These are phyloP conservation scores for Chaetomiaceae sp. DNA, from an alignment of 2,329 filamentous ascomycete species.

Conservation along the genomic window DNA sequence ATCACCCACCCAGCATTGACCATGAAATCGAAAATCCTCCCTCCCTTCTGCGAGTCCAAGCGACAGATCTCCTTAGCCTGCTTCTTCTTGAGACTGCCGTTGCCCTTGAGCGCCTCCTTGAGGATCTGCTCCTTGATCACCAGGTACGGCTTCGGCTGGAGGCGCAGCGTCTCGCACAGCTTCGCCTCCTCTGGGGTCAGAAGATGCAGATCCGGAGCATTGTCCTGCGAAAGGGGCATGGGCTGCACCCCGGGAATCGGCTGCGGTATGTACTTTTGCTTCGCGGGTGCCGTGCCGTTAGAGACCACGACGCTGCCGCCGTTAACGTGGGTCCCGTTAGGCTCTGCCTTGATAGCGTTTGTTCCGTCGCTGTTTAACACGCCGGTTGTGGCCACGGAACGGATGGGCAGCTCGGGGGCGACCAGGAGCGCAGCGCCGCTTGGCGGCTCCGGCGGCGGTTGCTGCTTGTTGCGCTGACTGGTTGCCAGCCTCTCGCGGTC, in stretches of 20 bases:
- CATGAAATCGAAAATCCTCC: slow-evolving; percentile 90
- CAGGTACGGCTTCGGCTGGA: slow-evolving; percentile 92
- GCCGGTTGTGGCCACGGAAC: slow-evolving; percentile 38
- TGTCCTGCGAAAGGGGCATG: slow-evolving; percentile 68
- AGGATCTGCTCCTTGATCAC: slow-evolving; percentile 92
- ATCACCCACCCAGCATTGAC: slow-evolving; percentile 88
- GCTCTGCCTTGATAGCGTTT: slow-evolving; percentile 34
- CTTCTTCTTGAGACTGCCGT: slow-evolving; percentile 89
- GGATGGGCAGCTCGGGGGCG: slow-evolving; percentile 70
- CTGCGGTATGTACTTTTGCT: slow-evolving; percentile 50
- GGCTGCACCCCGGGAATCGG: slow-evolving; percentile 59
- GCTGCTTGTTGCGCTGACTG: slow-evolving; percentile 64
- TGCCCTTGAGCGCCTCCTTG: slow-evolving; percentile 83
- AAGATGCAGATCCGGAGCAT: slow-evolving; percentile 77
- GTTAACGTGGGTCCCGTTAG: slow-evolving; percentile 36
- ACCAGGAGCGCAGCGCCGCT: slow-evolving; percentile 72
- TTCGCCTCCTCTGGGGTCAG: slow-evolving; percentile 80
- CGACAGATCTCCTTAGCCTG: slow-evolving; percentile 80
- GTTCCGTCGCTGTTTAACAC: slow-evolving; percentile 32
- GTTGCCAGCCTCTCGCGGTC: slow-evolving; percentile 75
- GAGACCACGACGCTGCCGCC: slow-evolving; percentile 28
- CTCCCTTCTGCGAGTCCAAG: slow-evolving; percentile 80
- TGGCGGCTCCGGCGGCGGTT: slow-evolving; percentile 62
- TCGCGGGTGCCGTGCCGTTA: slow-evolving; percentile 37
- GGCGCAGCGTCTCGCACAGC: slow-evolving; percentile 74